A percentile compares a stretch with the other conserved stretches of the same genome.
phyloP scores from a whole-genome alignment of 2,329 filamentous ascomycete genomes.

The Microsporum ferrugineum region DNA sequence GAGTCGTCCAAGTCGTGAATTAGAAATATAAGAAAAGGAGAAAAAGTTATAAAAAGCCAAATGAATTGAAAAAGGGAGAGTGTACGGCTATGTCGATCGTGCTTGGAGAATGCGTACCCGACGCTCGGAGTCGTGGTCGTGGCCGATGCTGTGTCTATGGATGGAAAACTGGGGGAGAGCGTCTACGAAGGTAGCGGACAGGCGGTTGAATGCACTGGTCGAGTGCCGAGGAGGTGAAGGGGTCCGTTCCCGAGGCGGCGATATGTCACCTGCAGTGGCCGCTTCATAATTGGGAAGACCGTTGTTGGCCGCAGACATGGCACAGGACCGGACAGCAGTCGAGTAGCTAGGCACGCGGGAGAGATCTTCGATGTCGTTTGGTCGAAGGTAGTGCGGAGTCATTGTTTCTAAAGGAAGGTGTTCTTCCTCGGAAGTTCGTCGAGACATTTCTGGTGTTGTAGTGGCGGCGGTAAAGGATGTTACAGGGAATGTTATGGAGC shows the following conservation, averaged over 20 bases:
- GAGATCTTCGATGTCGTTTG: slow-evolving; percentile 51
- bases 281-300: slow-evolving; percentile 57
- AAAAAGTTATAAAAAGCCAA: neutral
- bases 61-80: neutral
- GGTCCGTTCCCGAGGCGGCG: neutral
- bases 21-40: neutral
- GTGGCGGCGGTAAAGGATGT: slow-evolving; percentile 14
- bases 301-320: slow-evolving; percentile 39
- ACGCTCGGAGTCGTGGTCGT: neutral
- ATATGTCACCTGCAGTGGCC: slow-evolving; percentile 9
- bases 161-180: neutral
- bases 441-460: slow-evolving; percentile 28
- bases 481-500: neutral
- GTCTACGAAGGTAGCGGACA: neutral
- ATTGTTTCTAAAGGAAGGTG: slow-evolving; percentile 35
- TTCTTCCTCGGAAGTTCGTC: slow-evolving; percentile 38
- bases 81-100: neutral
- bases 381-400: slow-evolving; percentile 31
- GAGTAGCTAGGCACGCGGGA: slow-evolving; percentile 67
- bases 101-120: neutral
- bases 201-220: neutral
- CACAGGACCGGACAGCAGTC: slow-evolving; percentile 58
- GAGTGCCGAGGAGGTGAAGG: neutral
- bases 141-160: neutral
- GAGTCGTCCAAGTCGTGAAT: neutral